These are phyloP conservation scores for Trichosporon inkin DNA, from an alignment of 1,284 basidiomycete genomes.

Conservation along the genomic window DNA sequence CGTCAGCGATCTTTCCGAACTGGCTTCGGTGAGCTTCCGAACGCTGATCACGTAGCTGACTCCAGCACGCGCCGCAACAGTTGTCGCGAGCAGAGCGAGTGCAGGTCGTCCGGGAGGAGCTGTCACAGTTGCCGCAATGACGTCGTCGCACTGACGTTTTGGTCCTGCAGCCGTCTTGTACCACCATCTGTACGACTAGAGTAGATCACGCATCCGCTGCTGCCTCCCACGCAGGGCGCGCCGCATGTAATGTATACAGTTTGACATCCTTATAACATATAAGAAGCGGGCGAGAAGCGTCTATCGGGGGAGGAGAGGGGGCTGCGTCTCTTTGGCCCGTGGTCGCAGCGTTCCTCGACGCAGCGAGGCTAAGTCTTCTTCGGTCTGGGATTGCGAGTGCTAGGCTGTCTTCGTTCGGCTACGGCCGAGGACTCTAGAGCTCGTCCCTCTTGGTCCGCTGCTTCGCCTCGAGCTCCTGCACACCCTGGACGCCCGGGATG, in stretches of 20 bases:
- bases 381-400: too few relatives aligned
- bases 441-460: slow-evolving; percentile 41
- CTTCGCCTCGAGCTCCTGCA: slow-evolving; percentile 32
- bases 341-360: too few relatives aligned
- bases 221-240: too few relatives aligned
- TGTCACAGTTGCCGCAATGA: slow-evolving; percentile 21
- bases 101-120: slow-evolving; percentile 44
- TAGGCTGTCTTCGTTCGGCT: too few relatives aligned
- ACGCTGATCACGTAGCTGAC: background rate
- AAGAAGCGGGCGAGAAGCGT: too few relatives aligned
- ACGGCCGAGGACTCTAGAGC: too few relatives aligned
- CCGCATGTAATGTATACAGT: too few relatives aligned
- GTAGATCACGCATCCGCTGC: background rate
- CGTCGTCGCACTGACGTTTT: too few relatives aligned
- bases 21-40: slow-evolving; percentile 31
- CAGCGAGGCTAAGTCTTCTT: too few relatives aligned
- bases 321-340: too few relatives aligned
- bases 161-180: background rate
- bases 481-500: slow-evolving; percentile 31
- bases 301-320: too few relatives aligned
- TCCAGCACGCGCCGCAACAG: slow-evolving; percentile 41
- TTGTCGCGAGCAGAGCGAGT: slow-evolving; percentile 45
- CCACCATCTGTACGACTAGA: background rate
- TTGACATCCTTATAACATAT: too few relatives aligned
- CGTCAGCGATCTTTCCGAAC: slow-evolving; percentile 34